These are phyloP conservation scores for Hirschioporus abietinus DNA, from an alignment of 768 basidiomycete species.

Conservation along the genomic window DNA sequence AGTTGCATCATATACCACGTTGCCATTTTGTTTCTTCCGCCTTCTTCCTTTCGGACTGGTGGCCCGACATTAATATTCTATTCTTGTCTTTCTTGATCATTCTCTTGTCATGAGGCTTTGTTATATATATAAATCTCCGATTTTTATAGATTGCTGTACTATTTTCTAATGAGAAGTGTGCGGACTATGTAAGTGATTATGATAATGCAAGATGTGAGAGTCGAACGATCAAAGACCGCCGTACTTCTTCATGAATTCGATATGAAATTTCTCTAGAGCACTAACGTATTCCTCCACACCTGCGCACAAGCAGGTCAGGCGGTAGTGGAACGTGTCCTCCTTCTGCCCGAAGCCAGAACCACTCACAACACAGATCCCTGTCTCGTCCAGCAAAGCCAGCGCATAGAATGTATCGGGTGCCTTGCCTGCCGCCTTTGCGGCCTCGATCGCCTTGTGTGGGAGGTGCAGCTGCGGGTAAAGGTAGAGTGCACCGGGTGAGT, in stretches of 20 bases:
- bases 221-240: constrained; percentile 12
- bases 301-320: constrained; percentile 91
- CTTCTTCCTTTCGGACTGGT: not conserved
- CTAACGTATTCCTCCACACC: constrained; percentile 90
- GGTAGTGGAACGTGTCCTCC: constrained; percentile 85
- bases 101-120: constrained; percentile 2
- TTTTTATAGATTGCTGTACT: constrained; percentile 4
- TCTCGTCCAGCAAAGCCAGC: constrained; percentile 75
- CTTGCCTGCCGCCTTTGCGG: constrained; percentile 66
- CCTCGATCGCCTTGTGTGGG: constrained; percentile 64
- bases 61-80: not conserved
- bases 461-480: constrained; percentile 83
- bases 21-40: not conserved
- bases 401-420: constrained; percentile 89
- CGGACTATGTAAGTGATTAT: not conserved
- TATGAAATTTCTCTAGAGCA: constrained; percentile 75
- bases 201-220: not conserved
- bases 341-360: constrained; percentile 94
- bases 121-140: not conserved
- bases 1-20: not conserved
- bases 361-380: constrained; percentile 91
- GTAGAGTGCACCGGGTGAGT: constrained; percentile 90
- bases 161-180: not conserved
- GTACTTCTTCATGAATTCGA: constrained; percentile 51
- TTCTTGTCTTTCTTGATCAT: constrained; percentile 2